Evolutionary conservation across 345 rosid species (phyloP), one percentile per base, ranked within the genome.

Genomic region (Xanthoceras sorbifolium): DNA sequence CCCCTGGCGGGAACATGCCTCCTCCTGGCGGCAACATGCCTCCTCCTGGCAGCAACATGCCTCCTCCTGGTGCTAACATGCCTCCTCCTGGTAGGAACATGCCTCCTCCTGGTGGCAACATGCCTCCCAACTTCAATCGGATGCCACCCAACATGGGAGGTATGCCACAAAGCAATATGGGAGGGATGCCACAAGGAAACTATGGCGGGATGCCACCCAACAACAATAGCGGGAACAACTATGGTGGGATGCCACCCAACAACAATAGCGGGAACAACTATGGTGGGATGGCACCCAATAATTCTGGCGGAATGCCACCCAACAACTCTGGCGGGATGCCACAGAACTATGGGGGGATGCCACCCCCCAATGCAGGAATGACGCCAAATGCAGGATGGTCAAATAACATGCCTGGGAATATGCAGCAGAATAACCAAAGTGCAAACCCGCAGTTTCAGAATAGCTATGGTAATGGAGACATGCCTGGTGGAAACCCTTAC

Each of bases 111-210:
- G 50, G 15, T 2, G 22, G 42, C 14, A 78, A 64, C 9, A 14
- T 61, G 64, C 79, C 74, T 6, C 85, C 82, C 1, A 34, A 78
- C 69, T 55, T 71, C 78, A 76, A 67, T 65, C 80, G 83, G 62
- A 71, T 67, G 74, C 82, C 78, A 0, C 78, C 75, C 50, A 78
- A 81, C 67, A 76, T 76, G 76, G 78, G 84, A 1, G 85, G 84
- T 5, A 63, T 55, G 81, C 60, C 77, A 38, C 82, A 78, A 0
- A 77, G 64, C 76, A 55, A 86, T 70, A 74, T 75, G 52, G 89
- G 83, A 3, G 73, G 77, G 9, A 72, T 55, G 62, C 80, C 84
- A 2, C 85, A 77, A 7, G 74, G 69, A 10, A 75, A 71, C 61
- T 42, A 6, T 68, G 71, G 75, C 0, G 80, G 76, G 40, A 65